Evolutionary conservation across 2,329 filamentous ascomycete genomes (phyloP).

Genomic region (Fusarium dimerum): DNA sequence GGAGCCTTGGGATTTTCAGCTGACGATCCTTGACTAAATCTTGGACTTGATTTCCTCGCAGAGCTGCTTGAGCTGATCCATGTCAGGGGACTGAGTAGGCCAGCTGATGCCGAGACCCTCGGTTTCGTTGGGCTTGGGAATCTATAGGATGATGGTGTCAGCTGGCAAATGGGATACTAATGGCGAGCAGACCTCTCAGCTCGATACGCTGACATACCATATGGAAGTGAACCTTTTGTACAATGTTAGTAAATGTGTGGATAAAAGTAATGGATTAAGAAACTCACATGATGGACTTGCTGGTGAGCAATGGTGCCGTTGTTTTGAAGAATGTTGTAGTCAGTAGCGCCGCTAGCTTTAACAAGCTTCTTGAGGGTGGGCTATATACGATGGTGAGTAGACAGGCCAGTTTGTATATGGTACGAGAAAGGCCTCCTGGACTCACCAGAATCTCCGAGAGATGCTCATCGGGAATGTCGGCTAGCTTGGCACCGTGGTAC

Average conservation of each 20-base stretch:
- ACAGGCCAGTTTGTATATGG: not conserved
- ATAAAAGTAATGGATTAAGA: not conserved
- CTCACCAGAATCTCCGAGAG: constrained; percentile 78
- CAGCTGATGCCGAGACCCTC: constrained; percentile 82
- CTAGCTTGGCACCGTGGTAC: constrained; percentile 86
- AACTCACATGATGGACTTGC: constrained; percentile 81
- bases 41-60: constrained; percentile 85
- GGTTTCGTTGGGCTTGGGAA: constrained; percentile 84
- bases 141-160: constrained; percentile 50
- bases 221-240: constrained; percentile 80
- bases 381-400: constrained; percentile 22
- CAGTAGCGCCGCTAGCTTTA: constrained; percentile 68
- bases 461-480: constrained; percentile 89
- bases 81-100: constrained; percentile 75
- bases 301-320: constrained; percentile 92
- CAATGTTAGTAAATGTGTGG: constrained; percentile 3
- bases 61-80: constrained; percentile 79
- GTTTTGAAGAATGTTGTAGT: constrained; percentile 97
- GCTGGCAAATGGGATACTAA: not conserved
- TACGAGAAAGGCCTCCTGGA: not conserved
- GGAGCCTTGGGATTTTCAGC: not conserved
- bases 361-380: constrained; percentile 78
- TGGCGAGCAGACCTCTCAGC: not conserved
- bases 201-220: constrained; percentile 58
- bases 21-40: constrained; percentile 58